Base-by-base conservation (phyloP, 1,284 basidiomycete genomes). In the Malassezia dermatis region DNA sequence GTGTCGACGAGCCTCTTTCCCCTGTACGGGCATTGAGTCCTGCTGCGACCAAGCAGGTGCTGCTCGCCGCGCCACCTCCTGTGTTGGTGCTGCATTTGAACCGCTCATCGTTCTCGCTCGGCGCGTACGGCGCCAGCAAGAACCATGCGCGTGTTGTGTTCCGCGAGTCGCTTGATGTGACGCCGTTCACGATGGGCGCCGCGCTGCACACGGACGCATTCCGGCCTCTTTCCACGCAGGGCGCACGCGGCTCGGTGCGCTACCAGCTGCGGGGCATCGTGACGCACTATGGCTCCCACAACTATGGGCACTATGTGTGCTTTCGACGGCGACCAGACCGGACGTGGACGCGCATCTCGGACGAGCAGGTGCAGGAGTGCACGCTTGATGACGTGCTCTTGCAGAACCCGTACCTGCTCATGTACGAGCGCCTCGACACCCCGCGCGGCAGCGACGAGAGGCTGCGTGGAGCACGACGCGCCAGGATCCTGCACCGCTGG, bases 351-450 rank as follows among this genome's bases (percentile, higher is more conserved):
- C 56, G 70, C 8, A 63, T 72, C 21, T 72, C 69, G 13, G 71
- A 74, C 52, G 69, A 66, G 19, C 54, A 51, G 26, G 70, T 74
- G 0, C 51, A 61, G 11, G 37, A 30, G 3, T 62, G 62, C 31
- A 43, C 53, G 23, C 50, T 67, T 5, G 49, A 53, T 27, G 63
- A 74, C 12, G 71, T 71, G 11, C 58, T 65, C 15, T 49, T 53
- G 27, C 67, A 72, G 47, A 72, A 73, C 28, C 67, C 71, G 15
- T 72, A 67, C 34, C 59, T 74, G 63, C 60, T 72, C 30, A 69
- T 74, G 37, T 74, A 72, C 56, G 64, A 72, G 45, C 44, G 40
- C 37, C 4, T 21, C 10, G 37, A 40, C 13, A 10, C n/a, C 1
- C 4, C 15, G 8, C 2, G 31, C 31, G 19, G 8, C 26, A 27